phyloP scores from a whole-genome alignment of 1,139 yeast species.

The Zygoascus meyerae region DNA sequence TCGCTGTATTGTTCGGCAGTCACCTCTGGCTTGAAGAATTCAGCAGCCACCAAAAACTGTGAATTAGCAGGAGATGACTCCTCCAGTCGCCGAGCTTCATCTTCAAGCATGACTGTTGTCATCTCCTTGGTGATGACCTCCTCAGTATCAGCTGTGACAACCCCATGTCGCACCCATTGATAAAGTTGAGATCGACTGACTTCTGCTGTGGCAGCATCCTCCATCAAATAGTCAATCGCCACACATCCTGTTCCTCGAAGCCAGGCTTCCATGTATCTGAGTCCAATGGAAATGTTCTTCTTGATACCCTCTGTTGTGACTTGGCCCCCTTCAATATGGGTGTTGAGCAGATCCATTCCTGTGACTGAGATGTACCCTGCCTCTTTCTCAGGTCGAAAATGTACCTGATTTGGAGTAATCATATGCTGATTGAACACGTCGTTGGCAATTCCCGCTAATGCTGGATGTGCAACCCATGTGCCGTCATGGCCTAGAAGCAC shows the following conservation, averaged over 20 bases:
- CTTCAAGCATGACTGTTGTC: slow-evolving; percentile 49
- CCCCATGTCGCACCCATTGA: slow-evolving; percentile 76
- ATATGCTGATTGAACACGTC: slow-evolving; percentile 69
- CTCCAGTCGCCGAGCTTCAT: slow-evolving; percentile 53
- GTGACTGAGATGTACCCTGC: slow-evolving; percentile 41
- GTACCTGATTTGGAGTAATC: slow-evolving; percentile 76
- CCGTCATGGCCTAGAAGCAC: slow-evolving; percentile 70
- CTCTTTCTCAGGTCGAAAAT: slow-evolving; percentile 44
- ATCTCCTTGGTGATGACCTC: slow-evolving; percentile 54
- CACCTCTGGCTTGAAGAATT: slow-evolving; percentile 60
- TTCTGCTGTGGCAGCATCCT: slow-evolving; percentile 82
- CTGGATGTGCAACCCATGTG: slow-evolving; percentile 79
- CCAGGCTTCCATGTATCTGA: slow-evolving; percentile 77
- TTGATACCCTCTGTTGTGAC: slow-evolving; percentile 67
- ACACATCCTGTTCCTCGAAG: slow-evolving; percentile 72
- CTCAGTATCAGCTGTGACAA: slow-evolving; percentile 45
- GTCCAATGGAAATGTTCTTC: slow-evolving; percentile 61
- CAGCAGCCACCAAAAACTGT: slow-evolving; percentile 49
- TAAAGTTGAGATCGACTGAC: slow-evolving; percentile 72
- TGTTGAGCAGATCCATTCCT: slow-evolving; percentile 61
- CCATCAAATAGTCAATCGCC: slow-evolving; percentile 76
- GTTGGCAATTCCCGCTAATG: slow-evolving; percentile 64
- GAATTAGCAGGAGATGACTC: slow-evolving; percentile 46
- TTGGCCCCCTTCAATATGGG: slow-evolving; percentile 57
- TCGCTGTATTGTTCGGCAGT: slow-evolving; percentile 61